Evolutionary conservation across 73 alveolate genomes (phyloP).

Genomic region (Chromera velia): DNA sequence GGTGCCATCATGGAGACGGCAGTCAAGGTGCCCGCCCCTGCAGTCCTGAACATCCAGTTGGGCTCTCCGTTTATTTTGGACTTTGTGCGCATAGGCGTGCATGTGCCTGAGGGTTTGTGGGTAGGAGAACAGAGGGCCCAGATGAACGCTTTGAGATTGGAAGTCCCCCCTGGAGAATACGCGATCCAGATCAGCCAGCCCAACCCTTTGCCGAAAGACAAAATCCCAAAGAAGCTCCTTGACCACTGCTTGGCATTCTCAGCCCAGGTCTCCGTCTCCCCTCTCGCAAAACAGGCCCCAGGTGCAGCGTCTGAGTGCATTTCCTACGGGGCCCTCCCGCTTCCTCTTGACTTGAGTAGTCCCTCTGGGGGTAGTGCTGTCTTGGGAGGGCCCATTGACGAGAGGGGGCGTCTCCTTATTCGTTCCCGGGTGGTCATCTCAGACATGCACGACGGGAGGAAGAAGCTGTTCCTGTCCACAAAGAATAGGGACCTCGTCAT

Average conservation of each 20-base stretch:
- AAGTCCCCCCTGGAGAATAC: constrained; percentile 2
- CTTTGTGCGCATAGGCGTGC: not conserved
- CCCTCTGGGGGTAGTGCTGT: constrained; percentile 20
- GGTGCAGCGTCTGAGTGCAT: not conserved
- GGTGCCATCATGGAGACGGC: not conserved
- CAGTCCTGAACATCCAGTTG: not conserved
- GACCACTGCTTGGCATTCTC: not conserved
- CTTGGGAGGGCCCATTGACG: constrained; percentile 30
- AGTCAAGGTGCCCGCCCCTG: not conserved
- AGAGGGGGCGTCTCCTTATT: constrained; percentile 24
- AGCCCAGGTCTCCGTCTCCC: not conserved
- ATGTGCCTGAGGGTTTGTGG: constrained; percentile 46
- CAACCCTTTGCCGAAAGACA: not conserved
- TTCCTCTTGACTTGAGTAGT: constrained; percentile 23
- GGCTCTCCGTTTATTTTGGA: not conserved
- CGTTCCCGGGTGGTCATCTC: constrained; percentile 27
- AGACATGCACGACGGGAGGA: constrained; percentile 43
- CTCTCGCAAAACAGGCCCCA: not conserved
- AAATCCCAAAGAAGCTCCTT: no score
- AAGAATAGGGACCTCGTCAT: no score
- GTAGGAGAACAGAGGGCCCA: constrained; percentile 44
- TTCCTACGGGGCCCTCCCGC: constrained; percentile 21
- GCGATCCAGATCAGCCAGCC: not conserved
- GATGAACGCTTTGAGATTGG: constrained; percentile 26
- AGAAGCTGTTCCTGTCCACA: not conserved